Percentiles rank a stretch among this genome's conserved stretches.
Evolutionary conservation across 1,139 yeast species (phyloP).

Genomic region (Diutina siamensis): DNA sequence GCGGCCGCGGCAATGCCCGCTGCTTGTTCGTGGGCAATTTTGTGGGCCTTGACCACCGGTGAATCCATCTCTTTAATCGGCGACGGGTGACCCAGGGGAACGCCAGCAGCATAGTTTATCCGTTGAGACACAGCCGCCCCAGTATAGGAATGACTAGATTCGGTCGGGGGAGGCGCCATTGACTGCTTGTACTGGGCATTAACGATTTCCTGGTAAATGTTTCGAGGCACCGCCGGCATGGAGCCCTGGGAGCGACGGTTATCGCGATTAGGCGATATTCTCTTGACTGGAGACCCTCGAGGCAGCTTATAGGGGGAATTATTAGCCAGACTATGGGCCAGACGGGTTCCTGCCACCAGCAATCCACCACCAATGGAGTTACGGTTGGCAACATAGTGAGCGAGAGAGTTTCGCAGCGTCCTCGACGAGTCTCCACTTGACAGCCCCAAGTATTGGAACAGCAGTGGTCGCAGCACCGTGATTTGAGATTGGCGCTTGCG

Average conservation of each 20-base stretch:
- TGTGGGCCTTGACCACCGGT: background rate
- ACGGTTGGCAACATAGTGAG: background rate
- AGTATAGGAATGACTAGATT: background rate
- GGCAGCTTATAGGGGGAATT: conserved; percentile 1
- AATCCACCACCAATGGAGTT: conserved; percentile 3
- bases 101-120: background rate
- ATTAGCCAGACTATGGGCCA: background rate
- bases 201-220: conserved; percentile 35
- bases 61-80: conserved; percentile 5
- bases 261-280: background rate
- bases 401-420: background rate
- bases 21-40: conserved; percentile 3
- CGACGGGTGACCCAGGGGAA: conserved; percentile 2
- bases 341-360: background rate
- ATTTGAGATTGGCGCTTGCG: background rate
- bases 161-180: background rate
- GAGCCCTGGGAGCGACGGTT: conserved; percentile 11
- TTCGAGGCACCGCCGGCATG: conserved; percentile 31
- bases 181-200: conserved; percentile 21
- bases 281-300: background rate
- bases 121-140: background rate
- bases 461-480: conserved; percentile 3
- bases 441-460: conserved; percentile 5
- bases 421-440: background rate
- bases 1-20: conserved; percentile 5